These are phyloP conservation scores for Barbarea vulgaris DNA, from an alignment of 345 rosid species.

Conservation along the genomic window DNA sequence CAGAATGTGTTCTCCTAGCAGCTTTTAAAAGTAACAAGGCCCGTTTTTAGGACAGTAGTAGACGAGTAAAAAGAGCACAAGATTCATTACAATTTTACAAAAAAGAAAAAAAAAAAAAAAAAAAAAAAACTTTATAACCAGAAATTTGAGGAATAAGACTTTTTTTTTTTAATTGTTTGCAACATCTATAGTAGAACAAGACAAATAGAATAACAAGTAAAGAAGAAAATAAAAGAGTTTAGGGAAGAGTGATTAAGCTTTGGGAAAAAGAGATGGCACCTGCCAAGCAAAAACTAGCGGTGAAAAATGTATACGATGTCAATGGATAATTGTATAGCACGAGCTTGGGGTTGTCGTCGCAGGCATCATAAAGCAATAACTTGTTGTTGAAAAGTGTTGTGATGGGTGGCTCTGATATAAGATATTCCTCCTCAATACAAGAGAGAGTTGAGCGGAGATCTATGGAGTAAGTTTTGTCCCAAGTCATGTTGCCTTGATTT, in stretches of 20 bases:
- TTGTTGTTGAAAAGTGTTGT: not conserved
- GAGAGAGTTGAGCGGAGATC: not conserved
- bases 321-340: not conserved
- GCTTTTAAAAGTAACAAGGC: too few relatives aligned
- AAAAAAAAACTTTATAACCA: too few relatives aligned
- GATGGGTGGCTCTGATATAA: not conserved
- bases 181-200: too few relatives aligned
- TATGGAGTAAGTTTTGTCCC: not conserved
- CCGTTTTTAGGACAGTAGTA: too few relatives aligned
- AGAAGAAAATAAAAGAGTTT: not conserved
- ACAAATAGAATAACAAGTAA: too few relatives aligned
- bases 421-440: conserved; percentile 1
- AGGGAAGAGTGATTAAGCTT: conserved; percentile 12
- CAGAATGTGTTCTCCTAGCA: too few relatives aligned
- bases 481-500: not conserved
- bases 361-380: not conserved
- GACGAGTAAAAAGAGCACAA: too few relatives aligned
- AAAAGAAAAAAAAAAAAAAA: too few relatives aligned
- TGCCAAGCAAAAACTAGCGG: not conserved
- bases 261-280: not conserved
- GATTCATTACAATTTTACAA: too few relatives aligned
- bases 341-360: not conserved
- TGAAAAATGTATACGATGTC: not conserved
- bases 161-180: too few relatives aligned
- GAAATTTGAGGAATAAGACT: too few relatives aligned